phyloP scores from a whole-genome alignment of 805 yeast species.

The Wickerhamiella parazyma region DNA sequence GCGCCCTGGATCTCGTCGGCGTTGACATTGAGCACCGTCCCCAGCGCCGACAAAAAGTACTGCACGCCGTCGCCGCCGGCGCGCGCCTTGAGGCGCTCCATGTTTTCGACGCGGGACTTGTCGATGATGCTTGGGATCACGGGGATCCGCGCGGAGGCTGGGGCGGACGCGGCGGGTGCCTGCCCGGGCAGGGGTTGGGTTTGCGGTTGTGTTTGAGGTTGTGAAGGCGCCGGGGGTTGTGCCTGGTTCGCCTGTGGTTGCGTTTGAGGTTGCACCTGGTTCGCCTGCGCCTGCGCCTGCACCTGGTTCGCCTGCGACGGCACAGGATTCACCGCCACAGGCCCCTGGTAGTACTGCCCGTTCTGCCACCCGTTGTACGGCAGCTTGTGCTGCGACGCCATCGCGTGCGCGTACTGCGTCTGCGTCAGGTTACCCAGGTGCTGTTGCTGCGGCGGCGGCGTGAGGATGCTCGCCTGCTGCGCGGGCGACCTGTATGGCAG shows the following conservation, averaged over 20 bases:
- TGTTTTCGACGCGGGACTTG: slow-evolving; percentile 17
- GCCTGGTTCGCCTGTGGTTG: slow-evolving; percentile 9
- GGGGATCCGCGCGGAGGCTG: not conserved
- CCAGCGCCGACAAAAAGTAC: slow-evolving; percentile 24
- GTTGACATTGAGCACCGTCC: slow-evolving; percentile 25
- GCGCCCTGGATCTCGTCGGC: slow-evolving; percentile 21
- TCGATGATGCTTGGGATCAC: slow-evolving; percentile 10
- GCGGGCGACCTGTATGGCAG: slow-evolving; percentile 12
- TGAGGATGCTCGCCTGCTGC: slow-evolving; percentile 7
- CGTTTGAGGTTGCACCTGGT: too few species aligned
- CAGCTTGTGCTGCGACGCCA: slow-evolving; percentile 15
- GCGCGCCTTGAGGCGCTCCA: slow-evolving; percentile 20
- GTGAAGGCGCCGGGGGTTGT: too few species aligned
- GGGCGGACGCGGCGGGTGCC: too few species aligned
- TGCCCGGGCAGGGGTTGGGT: too few species aligned
- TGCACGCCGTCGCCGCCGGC: slow-evolving; percentile 23
- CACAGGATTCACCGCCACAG: too few species aligned
- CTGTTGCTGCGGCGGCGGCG: slow-evolving; percentile 11
- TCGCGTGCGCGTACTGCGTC: slow-evolving; percentile 10
- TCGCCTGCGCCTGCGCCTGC: slow-evolving; percentile 5
- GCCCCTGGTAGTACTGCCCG: slow-evolving; percentile 9
- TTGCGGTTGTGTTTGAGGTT: too few species aligned
- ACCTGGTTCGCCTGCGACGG: too few species aligned
- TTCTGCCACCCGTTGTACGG: slow-evolving; percentile 16
- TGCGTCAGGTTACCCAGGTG: slow-evolving; percentile 13